Evolutionary conservation across 257 asterid species (phyloP), one percentile per base, ranked within the genome.

Genomic region (Petunia axillaris): DNA sequence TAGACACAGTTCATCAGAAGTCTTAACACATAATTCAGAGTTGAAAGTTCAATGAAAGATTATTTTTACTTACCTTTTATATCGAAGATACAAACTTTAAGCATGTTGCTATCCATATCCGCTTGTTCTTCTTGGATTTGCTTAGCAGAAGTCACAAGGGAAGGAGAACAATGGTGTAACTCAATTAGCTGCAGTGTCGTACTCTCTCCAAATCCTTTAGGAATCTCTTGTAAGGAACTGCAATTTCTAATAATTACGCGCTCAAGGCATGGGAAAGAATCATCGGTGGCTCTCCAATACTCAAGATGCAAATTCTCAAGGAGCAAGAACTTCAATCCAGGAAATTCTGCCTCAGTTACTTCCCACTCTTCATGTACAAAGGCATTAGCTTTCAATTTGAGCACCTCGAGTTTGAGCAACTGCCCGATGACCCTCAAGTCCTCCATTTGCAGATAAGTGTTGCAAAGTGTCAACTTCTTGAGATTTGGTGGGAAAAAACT

Each of bases 321-420:
- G 46, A 59, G 37, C 66, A 81, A 74, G 13, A 35, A 78, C 66
- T 62, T 81, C 13, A 81, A 70, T 38, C 15, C 37, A 5, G n/a
- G 48, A 62, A 81, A 81, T 3, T 77, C 70, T 1, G 35, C 43
- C 5, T 8, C 64, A 3, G 53, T 35, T 71, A 78, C 65, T 59
- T 80, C 73, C 83, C 83, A 80, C 15, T 58, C 53, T 15, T 35
- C 38, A 36, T 64, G 79, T 11, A 2, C 11, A 52, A 74, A 81
- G 40, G 75, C 80, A 35, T 38, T 5, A 50, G 35, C 10, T 11
- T 36, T 35, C 44, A 75, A 50, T 13, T 53, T 9, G 55, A 75
- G 79, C 39, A 55, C 10, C 79, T 75, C 79, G 8, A 75, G 79
- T 4, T 53, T 75, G 62, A 64, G 79, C 43, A 75, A 36, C 62